These are phyloP conservation scores for Colletotrichum sp. DNA, from an alignment of 2,329 filamentous ascomycete species.

Conservation along the genomic window DNA sequence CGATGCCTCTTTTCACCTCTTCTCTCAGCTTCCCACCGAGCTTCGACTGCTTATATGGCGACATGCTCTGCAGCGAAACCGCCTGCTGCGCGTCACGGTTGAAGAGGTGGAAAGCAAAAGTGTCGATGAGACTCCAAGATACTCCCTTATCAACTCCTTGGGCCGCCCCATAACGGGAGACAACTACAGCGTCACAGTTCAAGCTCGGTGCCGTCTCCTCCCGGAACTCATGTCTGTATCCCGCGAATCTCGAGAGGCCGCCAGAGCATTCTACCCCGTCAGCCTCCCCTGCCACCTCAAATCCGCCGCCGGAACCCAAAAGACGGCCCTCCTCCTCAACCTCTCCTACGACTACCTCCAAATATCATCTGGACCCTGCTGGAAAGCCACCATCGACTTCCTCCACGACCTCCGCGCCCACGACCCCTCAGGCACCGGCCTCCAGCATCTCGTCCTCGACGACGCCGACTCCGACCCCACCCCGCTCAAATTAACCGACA, in stretches of 20 bases:
- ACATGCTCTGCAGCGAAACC: background rate
- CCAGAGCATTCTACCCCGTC: background rate
- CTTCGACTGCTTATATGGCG: background rate
- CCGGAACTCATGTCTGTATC: background rate
- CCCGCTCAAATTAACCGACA: background rate
- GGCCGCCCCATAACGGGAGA: background rate
- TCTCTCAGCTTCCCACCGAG: background rate
- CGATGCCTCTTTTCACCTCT: background rate
- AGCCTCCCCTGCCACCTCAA: background rate
- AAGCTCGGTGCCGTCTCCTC: background rate
- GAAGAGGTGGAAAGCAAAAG: background rate
- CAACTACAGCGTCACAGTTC: background rate
- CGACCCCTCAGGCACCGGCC: background rate
- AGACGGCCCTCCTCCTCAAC: background rate
- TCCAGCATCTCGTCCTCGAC: background rate
- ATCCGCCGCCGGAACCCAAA: too few relatives aligned
- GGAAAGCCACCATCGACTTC: background rate
- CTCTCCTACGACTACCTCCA: background rate
- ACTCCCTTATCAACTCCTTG: background rate
- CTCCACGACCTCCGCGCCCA: conserved; percentile 3
- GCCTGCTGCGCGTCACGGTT: background rate
- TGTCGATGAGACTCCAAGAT: background rate
- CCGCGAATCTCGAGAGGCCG: background rate
- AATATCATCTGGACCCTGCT: background rate
- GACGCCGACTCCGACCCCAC: background rate